These are phyloP conservation scores for Xylaria bambusicola DNA, from an alignment of 495 filamentous ascomycete species.

Conservation along the genomic window DNA sequence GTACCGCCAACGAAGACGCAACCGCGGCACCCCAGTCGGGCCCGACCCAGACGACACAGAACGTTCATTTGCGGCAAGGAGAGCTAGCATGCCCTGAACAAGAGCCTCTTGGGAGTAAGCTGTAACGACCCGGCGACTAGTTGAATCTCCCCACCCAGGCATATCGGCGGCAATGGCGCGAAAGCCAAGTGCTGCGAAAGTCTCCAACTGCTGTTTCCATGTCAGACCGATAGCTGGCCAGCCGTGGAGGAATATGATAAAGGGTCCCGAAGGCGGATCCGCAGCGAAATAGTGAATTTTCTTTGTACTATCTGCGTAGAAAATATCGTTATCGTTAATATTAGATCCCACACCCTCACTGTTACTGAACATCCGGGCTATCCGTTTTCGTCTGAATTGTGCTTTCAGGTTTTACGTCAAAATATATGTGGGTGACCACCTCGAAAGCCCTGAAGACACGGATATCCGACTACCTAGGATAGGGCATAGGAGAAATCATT, in stretches of 20 bases:
- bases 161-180: conserved; percentile 9
- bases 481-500: no score
- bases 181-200: conserved; percentile 10
- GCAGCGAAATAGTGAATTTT: conserved; percentile 4
- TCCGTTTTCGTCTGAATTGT: no score
- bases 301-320: neutral
- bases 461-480: no score
- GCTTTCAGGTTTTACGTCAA: no score
- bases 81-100: conserved; percentile 6
- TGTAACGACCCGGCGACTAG: neutral
- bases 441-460: no score
- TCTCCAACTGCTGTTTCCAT: conserved; percentile 1
- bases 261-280: neutral
- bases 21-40: conserved; percentile 13
- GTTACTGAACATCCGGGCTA: no score
- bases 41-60: neutral
- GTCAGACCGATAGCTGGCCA: neutral
- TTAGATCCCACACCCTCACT: no score
- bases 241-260: conserved; percentile 12
- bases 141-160: conserved; percentile 7
- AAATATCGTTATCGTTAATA: neutral
- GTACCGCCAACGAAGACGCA: neutral
- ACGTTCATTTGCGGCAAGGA: neutral
- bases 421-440: no score
- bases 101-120: conserved; percentile 10